Evolutionary conservation across 176 grass and related monocot genomes (phyloP), one percentile per base, ranked within the genome.

Genomic region (Phoenix dactylifera): DNA sequence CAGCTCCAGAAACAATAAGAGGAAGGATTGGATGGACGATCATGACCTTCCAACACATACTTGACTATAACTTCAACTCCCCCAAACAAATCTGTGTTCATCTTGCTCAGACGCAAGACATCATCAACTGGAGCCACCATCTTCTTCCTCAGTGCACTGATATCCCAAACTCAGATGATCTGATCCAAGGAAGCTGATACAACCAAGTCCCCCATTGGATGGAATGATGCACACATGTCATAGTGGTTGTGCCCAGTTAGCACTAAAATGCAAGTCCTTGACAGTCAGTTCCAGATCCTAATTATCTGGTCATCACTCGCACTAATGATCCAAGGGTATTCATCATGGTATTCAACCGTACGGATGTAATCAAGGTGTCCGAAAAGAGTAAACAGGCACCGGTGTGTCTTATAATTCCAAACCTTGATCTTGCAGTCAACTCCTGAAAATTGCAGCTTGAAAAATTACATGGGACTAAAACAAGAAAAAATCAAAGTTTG

Each of bases 81-180:
- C 61, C 89, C 89, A 76, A 95, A 95, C 50, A 95, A 70, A 77
- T 95, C 89, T 2, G 89, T 82, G 62, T 95, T 95, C 85, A 95
- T 95, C 70, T 95, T 85, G 18, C 80, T 74, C 62, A 86, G 79
- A 30, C 85, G 76, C 52, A 83, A 55, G 20, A 95, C 77, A 62
- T 95, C 89, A 73, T 95, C 89, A 0, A 82, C 81, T 0, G 89
- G 89, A 2, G 89, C 77, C 6, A 80, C 86, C 0, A 82, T 72
- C 51, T 89, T 89, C 76, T 89, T 95, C 76, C 79, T 86, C 5
- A 89, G 51, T 1, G 82, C 75, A 6, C 85, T 76, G 69, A 86
- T 89, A 72, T 95, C 89, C 89, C 89, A 95, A 1, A 95, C 89
- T 16, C 89, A 81, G 1, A 95, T 79, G 0, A 85, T 89, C 72